phyloP scores from a whole-genome alignment of 192 early-diverging fungal species.

The Borealophlyctis nickersoniae region DNA sequence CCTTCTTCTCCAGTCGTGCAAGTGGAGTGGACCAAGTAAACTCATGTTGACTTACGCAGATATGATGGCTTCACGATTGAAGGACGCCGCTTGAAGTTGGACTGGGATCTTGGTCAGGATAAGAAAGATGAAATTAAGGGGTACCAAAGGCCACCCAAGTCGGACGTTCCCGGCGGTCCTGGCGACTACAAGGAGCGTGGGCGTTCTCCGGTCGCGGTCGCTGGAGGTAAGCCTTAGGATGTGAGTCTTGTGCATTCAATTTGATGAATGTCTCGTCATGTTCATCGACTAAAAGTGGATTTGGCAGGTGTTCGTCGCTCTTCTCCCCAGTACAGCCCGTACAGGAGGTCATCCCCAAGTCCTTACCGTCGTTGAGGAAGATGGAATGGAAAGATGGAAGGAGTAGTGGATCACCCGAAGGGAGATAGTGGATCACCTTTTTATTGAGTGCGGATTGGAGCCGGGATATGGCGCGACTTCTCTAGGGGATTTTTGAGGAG shows the following conservation, averaged over 20 bases:
- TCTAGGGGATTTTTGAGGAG: too few relatives aligned
- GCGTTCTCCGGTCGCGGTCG: neutral
- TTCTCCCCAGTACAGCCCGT: neutral
- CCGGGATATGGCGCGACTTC: too few relatives aligned
- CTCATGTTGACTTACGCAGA: conserved; percentile 15
- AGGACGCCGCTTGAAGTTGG: conserved; percentile 38
- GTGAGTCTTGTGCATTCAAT: neutral
- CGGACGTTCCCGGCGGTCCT: too few relatives aligned
- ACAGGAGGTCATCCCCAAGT: neutral
- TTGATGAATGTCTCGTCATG: neutral
- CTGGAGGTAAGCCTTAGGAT: neutral
- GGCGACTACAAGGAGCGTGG: neutral
- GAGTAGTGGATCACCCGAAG: too few relatives aligned
- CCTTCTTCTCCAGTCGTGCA: neutral
- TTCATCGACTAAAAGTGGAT: neutral
- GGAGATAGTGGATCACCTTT: too few relatives aligned
- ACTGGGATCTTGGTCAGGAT: conserved; percentile 47
- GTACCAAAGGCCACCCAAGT: too few relatives aligned
- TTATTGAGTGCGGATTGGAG: too few relatives aligned
- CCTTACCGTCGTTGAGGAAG: too few relatives aligned
- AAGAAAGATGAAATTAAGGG: conserved; percentile 36
- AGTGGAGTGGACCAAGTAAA: neutral
- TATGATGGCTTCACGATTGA: conserved; percentile 26
- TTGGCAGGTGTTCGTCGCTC: neutral
- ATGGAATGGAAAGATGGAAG: too few relatives aligned